Evolutionary conservation across 768 basidiomycete genomes (phyloP).

Genomic region (Termitomyces sp.): DNA sequence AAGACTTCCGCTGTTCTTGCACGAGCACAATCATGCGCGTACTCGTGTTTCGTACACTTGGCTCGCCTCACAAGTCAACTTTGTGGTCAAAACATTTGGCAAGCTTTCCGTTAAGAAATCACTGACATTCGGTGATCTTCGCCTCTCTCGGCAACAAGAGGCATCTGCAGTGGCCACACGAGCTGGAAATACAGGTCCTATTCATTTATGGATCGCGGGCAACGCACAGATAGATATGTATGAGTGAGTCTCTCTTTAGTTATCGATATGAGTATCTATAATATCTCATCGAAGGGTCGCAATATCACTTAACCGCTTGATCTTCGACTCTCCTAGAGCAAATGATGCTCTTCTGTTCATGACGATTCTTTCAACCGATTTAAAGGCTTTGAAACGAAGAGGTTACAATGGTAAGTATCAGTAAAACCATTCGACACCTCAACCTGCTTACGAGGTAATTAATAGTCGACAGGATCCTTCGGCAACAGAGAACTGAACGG

Average conservation of each 20-base stretch:
- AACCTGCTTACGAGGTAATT: neutral
- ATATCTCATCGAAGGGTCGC: constrained; percentile 58
- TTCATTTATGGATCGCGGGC: constrained; percentile 76
- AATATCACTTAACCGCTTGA: constrained; percentile 70
- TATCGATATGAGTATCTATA: neutral
- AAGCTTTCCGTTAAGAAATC: constrained; percentile 63
- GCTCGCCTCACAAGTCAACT: constrained; percentile 61
- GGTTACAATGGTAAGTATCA: constrained; percentile 71
- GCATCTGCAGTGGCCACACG: constrained; percentile 70
- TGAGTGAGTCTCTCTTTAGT: constrained; percentile 56
- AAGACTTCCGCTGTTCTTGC: constrained; percentile 85
- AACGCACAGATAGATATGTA: constrained; percentile 83
- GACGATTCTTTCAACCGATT: constrained; percentile 90
- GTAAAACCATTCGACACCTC: neutral
- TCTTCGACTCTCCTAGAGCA: constrained; percentile 76
- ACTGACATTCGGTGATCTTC: constrained; percentile 48
- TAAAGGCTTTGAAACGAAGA: constrained; percentile 74
- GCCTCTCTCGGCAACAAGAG: constrained; percentile 54
- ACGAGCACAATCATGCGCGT: constrained; percentile 75
- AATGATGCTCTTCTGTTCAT: constrained; percentile 89
- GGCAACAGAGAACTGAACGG: constrained; percentile 72
- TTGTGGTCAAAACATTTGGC: constrained; percentile 65
- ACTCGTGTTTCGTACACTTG: constrained; percentile 62
- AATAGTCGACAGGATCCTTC: constrained; percentile 85
- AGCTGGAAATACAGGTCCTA: constrained; percentile 44